Percentiles rank a stretch among this genome's conserved stretches.
Conservation (phyloP, 495 filamentous ascomycete species). For the Penicillium herquei region DNA sequence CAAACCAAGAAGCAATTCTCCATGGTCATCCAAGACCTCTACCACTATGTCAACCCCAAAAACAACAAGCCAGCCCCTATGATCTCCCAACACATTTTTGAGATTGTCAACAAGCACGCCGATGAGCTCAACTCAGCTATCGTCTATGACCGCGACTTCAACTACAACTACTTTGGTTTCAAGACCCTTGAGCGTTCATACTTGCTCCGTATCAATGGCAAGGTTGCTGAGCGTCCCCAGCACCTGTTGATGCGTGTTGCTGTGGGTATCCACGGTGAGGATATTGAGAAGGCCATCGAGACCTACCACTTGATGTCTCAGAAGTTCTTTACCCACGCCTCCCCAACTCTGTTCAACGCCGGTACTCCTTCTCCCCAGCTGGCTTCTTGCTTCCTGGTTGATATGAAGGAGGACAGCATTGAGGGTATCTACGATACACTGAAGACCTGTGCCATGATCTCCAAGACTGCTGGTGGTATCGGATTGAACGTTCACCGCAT, state of each 20-base stretch:
- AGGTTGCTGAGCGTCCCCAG: conserved; percentile 93
- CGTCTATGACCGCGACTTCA: conserved; percentile 98
- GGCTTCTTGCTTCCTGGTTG: conserved; percentile 95
- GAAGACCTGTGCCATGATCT: conserved; percentile 99
- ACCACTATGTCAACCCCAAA: conserved; percentile 95
- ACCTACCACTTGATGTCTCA: conserved; percentile 98
- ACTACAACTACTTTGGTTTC: conserved; percentile 99
- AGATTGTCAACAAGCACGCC: conserved; percentile 89
- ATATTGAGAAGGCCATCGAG: conserved; percentile 91
- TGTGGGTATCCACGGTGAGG: conserved; percentile 91
- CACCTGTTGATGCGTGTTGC: conserved; percentile 99
- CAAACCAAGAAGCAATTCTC: conserved; percentile 99
- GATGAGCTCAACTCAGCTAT: conserved; percentile 98
- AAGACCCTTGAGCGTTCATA: conserved; percentile 99
- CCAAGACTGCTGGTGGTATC: conserved; percentile 97
- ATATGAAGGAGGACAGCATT: conserved; percentile 99
- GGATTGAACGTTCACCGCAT: conserved; percentile 95
- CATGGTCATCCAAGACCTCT: conserved; percentile 85
- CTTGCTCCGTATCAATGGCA: conserved; percentile 85
- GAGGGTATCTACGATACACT: conserved; percentile 98
- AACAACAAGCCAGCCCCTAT: conserved; percentile 82
- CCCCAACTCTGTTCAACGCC: conserved; percentile 96
- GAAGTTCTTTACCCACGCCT: conserved; percentile 97
- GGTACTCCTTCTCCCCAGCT: conserved; percentile 91
- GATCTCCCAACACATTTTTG: conserved; percentile 86